Conservation (phyloP, 225 moss, liverwort and hornwort genomes). For the Physcomitrellopsis africana region DNA sequence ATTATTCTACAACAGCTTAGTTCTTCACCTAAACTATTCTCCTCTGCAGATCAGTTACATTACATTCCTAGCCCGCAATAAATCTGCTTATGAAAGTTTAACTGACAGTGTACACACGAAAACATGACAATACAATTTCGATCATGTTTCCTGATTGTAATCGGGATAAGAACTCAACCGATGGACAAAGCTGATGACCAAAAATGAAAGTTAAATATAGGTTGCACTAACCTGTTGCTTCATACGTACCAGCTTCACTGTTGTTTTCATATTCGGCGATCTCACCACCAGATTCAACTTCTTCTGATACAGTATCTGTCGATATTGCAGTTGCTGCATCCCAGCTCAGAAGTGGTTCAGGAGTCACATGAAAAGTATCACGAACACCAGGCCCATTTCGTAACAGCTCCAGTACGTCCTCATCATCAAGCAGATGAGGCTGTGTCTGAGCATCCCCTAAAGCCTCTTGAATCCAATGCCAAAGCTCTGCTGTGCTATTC, state of each 20-base stretch:
- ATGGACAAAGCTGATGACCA: slow-evolving; percentile 11
- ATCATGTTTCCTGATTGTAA: background rate
- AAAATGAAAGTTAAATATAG: background rate
- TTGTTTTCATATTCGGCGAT: slow-evolving; percentile 63
- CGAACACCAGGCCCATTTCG: slow-evolving; percentile 33
- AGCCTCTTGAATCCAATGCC: too few relatives aligned
- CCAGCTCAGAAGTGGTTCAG: slow-evolving; percentile 43
- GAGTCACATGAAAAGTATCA: slow-evolving; percentile 64
- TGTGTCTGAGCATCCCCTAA: too few relatives aligned
- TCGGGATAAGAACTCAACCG: background rate
- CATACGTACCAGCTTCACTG: slow-evolving; percentile 57
- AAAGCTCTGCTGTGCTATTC: too few relatives aligned
- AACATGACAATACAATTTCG: slow-evolving; percentile 6
- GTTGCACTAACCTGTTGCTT: slow-evolving; percentile 55
- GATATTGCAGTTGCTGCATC: slow-evolving; percentile 40
- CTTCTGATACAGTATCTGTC: slow-evolving; percentile 53
- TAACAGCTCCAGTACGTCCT: too few relatives aligned
- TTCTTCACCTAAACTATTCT: background rate
- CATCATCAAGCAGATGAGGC: too few relatives aligned
- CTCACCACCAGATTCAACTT: slow-evolving; percentile 51
- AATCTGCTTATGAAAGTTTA: background rate
- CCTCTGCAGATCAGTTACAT: slow-evolving; percentile 7
- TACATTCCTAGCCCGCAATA: slow-evolving; percentile 20
- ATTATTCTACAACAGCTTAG: background rate
- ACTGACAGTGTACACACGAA: background rate